Percentiles rank a stretch among this genome's conserved stretches.
These are phyloP conservation scores for Pulveroboletus sp. DNA, from an alignment of 768 basidiomycete species.

Conservation along the genomic window DNA sequence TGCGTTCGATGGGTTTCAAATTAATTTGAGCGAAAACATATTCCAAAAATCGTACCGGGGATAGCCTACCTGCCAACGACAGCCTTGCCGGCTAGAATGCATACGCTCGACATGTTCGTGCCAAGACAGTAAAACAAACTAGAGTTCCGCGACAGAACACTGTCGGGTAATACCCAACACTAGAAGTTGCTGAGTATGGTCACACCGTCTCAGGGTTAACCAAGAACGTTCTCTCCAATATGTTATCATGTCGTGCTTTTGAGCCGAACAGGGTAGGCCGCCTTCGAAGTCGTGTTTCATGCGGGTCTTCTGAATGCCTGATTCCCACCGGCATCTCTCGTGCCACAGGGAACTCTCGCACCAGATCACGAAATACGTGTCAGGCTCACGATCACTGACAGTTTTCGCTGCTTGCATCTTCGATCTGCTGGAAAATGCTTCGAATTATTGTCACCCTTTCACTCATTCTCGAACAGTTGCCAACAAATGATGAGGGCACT, in stretches of 20 bases:
- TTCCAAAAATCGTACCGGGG: neutral
- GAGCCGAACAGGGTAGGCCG: neutral
- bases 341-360: neutral
- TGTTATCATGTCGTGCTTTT: neutral
- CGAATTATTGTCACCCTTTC: neutral
- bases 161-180: neutral
- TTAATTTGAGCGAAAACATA: neutral
- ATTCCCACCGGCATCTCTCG: conserved; percentile 7
- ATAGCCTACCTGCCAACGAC: neutral
- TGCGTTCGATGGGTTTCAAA: neutral
- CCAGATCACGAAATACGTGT: neutral
- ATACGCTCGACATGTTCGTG: neutral
- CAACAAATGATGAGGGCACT: neutral
- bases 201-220: neutral
- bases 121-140: neutral
- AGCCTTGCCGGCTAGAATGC: neutral
- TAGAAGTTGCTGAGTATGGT: neutral
- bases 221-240: neutral
- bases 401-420: neutral
- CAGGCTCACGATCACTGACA: neutral
- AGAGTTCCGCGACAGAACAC: neutral
- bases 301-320: neutral
- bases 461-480: neutral
- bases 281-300: conserved; percentile 2
- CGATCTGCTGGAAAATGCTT: neutral